Evolutionary conservation across 2,329 filamentous ascomycete genomes (phyloP), one percentile per base, ranked within the genome.

Genomic region (Paracoccidioides lutzii): DNA sequence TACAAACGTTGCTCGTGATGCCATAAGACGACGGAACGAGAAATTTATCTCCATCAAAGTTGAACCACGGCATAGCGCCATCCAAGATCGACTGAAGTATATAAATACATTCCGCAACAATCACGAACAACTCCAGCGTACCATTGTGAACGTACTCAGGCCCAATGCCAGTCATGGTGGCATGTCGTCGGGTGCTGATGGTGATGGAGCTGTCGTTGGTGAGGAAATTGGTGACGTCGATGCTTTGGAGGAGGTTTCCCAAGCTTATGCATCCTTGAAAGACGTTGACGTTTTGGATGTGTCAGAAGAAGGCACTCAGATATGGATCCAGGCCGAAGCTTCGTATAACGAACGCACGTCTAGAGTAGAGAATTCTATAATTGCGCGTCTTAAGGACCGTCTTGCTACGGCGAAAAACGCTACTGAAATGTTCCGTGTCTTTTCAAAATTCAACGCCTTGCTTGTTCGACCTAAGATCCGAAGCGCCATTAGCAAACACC

Each of bases 41-140:
- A 95, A 95, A 69, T 98, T 98, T 70, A 96, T 98, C 61, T 90
- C 91, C 4, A 97, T 99, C 76, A 97, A 97, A 75, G 90, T 98
- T 69, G 81, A 79, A 61, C 87, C 90, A 59, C 86, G 88, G 64
- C 93, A 98, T 68, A 84, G 82, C 42, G 87, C 91, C 69, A 87
- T 93, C 32, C 90, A 97, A 71, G 85, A 93, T 59, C 84, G 93
- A 45, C 78, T 99, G 62, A 90, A 88, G 65, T 98, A 98, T 69
- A 90, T 99, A 60, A 83, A 84, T 64, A 95, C 88, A 22, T 99
- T 99, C 76, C 84, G 93, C 32, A 87, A 91, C 65, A 96, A 97
- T 66, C 93, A 99, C 69, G 93, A 99, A 72, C 93, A 98, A 72
- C 81, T 99, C 50, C 91, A 96, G 71, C 84, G 85, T 62, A 99